Evolutionary conservation across 805 yeast genomes (phyloP), one percentile per base, ranked within the genome.

Genomic region (Sporopachydermia quercuum): DNA sequence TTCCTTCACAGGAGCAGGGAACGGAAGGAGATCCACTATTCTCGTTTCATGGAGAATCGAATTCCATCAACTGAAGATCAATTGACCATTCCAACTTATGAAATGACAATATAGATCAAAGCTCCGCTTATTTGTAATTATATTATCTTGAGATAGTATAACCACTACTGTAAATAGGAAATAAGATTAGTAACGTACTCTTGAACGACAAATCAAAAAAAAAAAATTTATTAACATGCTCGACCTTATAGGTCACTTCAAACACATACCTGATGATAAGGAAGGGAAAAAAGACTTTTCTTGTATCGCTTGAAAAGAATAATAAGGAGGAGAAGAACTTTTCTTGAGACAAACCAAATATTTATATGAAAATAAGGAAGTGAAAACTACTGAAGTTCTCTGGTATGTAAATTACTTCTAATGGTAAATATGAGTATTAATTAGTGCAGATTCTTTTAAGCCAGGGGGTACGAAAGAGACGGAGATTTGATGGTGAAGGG

Each of bases 1-100:
- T 34, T 55, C 45, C 30, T 19, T 56, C 61, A 49, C 45, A 53
- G 61, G 57, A 53, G 60, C 58, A 49, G 57, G 61, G 60, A 56
- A 56, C 61, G 61, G 61, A 56, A 45, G 53, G 47, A 45, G 46
- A 40, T 52, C 54, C 58, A 48, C 49, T 27, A 49, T 46, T 46
- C 30, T 23, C 30, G 30, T 23, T 23, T 23, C 30, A 47, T 48
- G 46, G 45, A 48, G 47, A 47, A 49, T 41, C 38, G 49, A 45
- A 40, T 43, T 37, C 44, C 47, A 45, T 49, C 52, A 49, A 49
- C 52, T 49, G 50, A 36, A 40, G 43, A 47, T 40, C 41, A 43
- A 23, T 40, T 16, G 16, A 41, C 15, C 34, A 23, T 36, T 19
- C 37, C 44, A 40, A 43, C 44, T 40, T 42, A 47, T 23, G 30